These are phyloP conservation scores for Sarocladium kiliense DNA, from an alignment of 2,329 filamentous ascomycete genomes.

Conservation along the genomic window DNA sequence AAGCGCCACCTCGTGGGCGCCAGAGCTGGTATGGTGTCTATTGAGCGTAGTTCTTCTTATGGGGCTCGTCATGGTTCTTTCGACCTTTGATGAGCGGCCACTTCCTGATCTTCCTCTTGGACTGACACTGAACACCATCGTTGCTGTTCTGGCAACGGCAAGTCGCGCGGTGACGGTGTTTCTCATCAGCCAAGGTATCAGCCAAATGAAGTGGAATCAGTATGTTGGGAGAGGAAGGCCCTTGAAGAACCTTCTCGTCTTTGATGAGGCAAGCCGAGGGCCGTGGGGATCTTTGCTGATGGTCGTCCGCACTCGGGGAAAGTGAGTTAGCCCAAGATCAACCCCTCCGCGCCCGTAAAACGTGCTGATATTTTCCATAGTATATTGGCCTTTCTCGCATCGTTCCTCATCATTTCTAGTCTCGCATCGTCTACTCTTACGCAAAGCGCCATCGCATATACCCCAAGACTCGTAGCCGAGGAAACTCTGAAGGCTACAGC, in stretches of 20 bases:
- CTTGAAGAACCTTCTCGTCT: conserved; percentile 12
- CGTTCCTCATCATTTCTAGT: conserved; percentile 11
- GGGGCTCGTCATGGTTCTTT: conserved; percentile 18
- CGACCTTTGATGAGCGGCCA: conserved; percentile 15
- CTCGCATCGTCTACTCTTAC: conserved; percentile 14
- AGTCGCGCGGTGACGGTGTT: conserved; percentile 19
- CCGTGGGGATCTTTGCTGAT: conserved; percentile 15
- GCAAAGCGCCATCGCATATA: conserved; percentile 13
- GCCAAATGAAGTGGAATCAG: conserved; percentile 17
- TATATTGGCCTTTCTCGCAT: conserved; percentile 4
- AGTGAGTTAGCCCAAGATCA: neutral
- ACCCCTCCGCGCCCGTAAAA: neutral
- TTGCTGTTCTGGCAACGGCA: conserved; percentile 22
- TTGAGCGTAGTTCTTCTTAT: conserved; percentile 9
- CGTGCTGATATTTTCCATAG: neutral
- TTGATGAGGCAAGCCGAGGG: conserved; percentile 16
- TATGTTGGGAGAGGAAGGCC: conserved; percentile 11
- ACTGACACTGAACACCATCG: conserved; percentile 22
- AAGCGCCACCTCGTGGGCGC: conserved; percentile 2
- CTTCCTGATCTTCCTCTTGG: conserved; percentile 18
- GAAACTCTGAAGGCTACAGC: neutral
- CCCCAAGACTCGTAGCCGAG: neutral
- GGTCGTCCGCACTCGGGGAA: conserved; percentile 5
- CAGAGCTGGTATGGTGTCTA: conserved; percentile 4
- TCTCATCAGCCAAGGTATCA: conserved; percentile 20